Evolutionary conservation across 257 asterid genomes (phyloP).

Genomic region (Thymus mandschuricus): DNA sequence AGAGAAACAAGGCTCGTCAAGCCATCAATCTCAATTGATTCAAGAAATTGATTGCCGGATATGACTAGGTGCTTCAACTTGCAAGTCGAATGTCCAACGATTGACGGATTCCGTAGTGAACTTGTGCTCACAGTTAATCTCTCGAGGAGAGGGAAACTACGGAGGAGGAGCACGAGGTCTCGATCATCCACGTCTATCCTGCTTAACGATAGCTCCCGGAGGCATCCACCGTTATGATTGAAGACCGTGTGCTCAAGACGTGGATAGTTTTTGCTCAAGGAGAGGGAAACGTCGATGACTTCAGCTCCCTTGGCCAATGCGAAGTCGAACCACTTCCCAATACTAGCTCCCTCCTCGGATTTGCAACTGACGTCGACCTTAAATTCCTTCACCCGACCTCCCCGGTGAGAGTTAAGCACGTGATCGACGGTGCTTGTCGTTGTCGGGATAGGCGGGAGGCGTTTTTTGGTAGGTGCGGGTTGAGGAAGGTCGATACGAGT

Average conservation of each 20-base stretch:
- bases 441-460: too few species aligned
- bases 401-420: too few species aligned
- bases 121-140: not conserved
- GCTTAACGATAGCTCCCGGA: not conserved
- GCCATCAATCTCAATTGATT: not conserved
- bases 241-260: not conserved
- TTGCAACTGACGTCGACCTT: not conserved
- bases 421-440: too few species aligned
- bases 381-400: not conserved
- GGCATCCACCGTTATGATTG: not conserved
- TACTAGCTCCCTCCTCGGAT: not conserved
- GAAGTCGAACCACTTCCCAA: constrained; percentile 1
- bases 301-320: not conserved
- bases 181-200: not conserved
- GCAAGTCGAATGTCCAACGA: not conserved
- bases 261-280: too few species aligned
- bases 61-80: constrained; percentile 2
- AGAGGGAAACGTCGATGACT: not conserved
- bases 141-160: not conserved
- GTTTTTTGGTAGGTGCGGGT: too few species aligned
- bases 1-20: not conserved
- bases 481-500: too few species aligned
- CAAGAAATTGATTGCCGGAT: too few species aligned
- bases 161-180: not conserved
- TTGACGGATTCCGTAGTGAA: too few species aligned